Base-by-base conservation (phyloP, 768 basidiomycete genomes). In the Mycena galopus region DNA sequence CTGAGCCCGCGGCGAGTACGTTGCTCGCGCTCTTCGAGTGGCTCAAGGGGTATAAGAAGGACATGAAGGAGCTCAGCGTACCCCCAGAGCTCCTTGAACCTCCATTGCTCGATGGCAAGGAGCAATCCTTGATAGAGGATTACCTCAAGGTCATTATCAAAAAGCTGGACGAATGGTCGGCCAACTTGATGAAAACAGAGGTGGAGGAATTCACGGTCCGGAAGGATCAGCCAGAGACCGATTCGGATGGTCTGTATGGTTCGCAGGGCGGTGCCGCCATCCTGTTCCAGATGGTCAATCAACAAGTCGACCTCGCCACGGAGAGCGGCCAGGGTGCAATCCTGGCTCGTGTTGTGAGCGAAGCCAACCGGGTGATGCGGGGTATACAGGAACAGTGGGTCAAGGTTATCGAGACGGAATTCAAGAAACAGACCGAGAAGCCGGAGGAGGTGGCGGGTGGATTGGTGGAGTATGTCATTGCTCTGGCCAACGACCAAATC, bases 241-340 rank as follows among this genome's bases (percentile, higher is more conserved):
- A 96, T 78, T 90, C 90, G 65, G 96, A 98, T 70, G 96, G 95
- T 17, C 85, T 93, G 73, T 98, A 98, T 79, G 94, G 94, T 23
- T 93, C 92, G 71, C 94, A 98, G 79, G 94, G 97, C 56, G 90
- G 93, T 51, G 93, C 97, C 21, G 91, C 97, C 62, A 98, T 99
- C 77, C 86, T 99, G 72, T 99, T 98, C 88, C 95, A 98, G 83
- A 96, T 99, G 93, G 93, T 98, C 76, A 99, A 97, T 81, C 96
- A 97, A 82, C 97, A 98, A 81, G 89, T 96, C 69, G 97, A 99
- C 78, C 88, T 96, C 19, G 97, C 97, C 11, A 93, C 94, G 73
- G 98, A 99, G 81, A 99, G 96, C 76, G 95, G 95, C 8, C 98
- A 99, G 80, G 96, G 96, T 37, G 91, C 93, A 1, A 97, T 99